Evolutionary conservation across 2,329 filamentous ascomycete genomes (phyloP), one percentile per base, ranked within the genome.

Genomic region (Trichoderma sp.): DNA sequence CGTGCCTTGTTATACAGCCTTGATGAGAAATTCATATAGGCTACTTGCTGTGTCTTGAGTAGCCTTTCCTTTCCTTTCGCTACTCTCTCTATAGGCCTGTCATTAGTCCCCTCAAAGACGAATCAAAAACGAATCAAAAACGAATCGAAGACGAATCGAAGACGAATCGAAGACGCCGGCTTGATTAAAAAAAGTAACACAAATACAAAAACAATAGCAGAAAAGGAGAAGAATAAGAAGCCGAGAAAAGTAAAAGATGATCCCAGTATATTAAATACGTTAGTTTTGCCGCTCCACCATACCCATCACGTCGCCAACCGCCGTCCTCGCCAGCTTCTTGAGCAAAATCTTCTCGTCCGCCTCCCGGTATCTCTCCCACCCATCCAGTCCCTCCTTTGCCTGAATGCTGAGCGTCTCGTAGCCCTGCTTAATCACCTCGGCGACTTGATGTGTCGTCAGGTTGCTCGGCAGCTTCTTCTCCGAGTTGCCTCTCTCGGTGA

Each of bases 391-490:
- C 81, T 97, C 95, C 80, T 93, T 95, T 0, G 94, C 92, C 84
- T 97, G 94, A 73, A 99, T 97, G 77, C 93, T 96, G 80, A 99
- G 85, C 45, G 95, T 98, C 84, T 98, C 96, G 81, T 98, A 98
- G 0, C 97, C 97, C 83, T 97, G 93, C 85, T 97, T 97, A 84
- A 99, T 98, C 33, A 98, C 94, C 78, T 94, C 93, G 59, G 93
- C 93, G 53, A 99, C 95, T 82, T 98, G 94, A 67, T 91, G 88
- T 50, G 93, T 95, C 75, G 94, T 97, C 76, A 98, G 86, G 78
- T 93, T 91, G 80, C 91, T 93, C 76, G 90, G 89, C 78, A 84
- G 88, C 76, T 84, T 85, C 56, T 83, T 83, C 24, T 79, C 76
- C 9, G 78, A 78, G 24, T 80, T 83, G 27, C 87, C 85, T 8